Conservation (phyloP, 306 rosid genomes). For the Fragaria ananassa region DNA sequence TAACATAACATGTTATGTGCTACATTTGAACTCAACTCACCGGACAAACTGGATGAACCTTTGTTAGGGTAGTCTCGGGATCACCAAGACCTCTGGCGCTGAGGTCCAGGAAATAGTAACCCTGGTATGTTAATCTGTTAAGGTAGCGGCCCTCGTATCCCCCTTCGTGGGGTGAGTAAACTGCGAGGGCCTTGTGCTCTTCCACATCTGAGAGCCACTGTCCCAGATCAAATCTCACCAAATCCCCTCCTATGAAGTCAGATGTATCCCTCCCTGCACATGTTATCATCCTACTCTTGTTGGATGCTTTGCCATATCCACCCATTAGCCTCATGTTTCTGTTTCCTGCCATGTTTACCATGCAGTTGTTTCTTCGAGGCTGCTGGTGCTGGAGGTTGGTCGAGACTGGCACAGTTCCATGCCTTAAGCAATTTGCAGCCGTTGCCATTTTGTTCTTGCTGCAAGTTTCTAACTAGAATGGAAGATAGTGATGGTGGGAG, state of each 20-base stretch:
- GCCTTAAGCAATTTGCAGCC: constrained; percentile 44
- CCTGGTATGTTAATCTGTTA: constrained; percentile 61
- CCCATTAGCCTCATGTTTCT: constrained; percentile 15
- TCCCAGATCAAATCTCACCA: constrained; percentile 65
- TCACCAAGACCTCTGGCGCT: constrained; percentile 92
- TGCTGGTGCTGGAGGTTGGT: constrained; percentile 23
- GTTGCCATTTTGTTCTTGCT: constrained; percentile 39
- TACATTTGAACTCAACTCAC: constrained; percentile 39
- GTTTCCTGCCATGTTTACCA: background rate
- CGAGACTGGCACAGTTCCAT: constrained; percentile 36
- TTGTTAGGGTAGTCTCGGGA: constrained; percentile 85
- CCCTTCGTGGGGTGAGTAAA: constrained; percentile 91
- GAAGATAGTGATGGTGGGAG: background rate
- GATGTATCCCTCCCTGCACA: constrained; percentile 60
- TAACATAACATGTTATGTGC: background rate
- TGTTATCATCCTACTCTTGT: constrained; percentile 39
- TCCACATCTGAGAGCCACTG: constrained; percentile 86
- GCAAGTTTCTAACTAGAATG: background rate
- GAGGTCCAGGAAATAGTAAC: constrained; percentile 87
- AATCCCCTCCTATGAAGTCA: constrained; percentile 90
- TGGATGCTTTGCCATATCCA: constrained; percentile 19
- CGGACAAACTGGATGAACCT: constrained; percentile 91
- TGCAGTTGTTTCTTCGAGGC: constrained; percentile 17
- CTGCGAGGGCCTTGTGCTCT: constrained; percentile 87
- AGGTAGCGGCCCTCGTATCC: constrained; percentile 91